phyloP scores from a whole-genome alignment of 768 basidiomycete species.

The Hypholoma fasciculare region DNA sequence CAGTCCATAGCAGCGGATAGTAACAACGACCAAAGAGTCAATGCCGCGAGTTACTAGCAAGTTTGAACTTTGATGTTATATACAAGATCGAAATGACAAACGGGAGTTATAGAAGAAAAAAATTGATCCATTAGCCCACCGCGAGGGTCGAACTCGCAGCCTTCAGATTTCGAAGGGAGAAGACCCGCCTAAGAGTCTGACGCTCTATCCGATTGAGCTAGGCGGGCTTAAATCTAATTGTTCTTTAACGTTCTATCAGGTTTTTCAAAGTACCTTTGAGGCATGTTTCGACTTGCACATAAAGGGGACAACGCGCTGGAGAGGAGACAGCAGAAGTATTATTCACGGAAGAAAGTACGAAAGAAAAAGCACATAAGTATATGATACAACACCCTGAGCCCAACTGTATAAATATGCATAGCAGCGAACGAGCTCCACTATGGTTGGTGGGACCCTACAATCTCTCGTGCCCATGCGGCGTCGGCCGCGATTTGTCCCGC shows the following conservation, averaged over 20 bases:
- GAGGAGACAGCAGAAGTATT: too few species aligned
- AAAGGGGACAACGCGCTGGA: too few species aligned
- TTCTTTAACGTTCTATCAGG: too few species aligned
- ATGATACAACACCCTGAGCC: not conserved
- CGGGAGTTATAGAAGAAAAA: not conserved
- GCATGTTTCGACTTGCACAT: too few species aligned
- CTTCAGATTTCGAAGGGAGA: conserved; percentile 53
- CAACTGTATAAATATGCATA: not conserved
- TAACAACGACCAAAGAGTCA: too few species aligned
- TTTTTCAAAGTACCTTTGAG: too few species aligned
- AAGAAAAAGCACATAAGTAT: not conserved
- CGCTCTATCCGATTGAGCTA: conserved; percentile 60
- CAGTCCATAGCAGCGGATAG: too few species aligned
- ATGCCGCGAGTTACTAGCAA: too few species aligned
- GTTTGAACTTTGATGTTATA: too few species aligned
- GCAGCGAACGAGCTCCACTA: not conserved
- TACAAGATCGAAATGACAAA: too few species aligned
- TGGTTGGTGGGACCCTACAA: conserved; percentile 39
- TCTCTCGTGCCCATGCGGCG: conserved; percentile 62
- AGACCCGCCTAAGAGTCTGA: conserved; percentile 34
- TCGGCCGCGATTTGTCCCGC: conserved; percentile 57
- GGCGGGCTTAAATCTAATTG: conserved; percentile 32
- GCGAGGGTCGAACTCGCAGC: conserved; percentile 35
- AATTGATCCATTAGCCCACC: not conserved
- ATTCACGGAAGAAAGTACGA: not conserved